These are phyloP conservation scores for Eragrostis tef DNA, from an alignment of 202 grass and related monocot genomes.

Conservation along the genomic window DNA sequence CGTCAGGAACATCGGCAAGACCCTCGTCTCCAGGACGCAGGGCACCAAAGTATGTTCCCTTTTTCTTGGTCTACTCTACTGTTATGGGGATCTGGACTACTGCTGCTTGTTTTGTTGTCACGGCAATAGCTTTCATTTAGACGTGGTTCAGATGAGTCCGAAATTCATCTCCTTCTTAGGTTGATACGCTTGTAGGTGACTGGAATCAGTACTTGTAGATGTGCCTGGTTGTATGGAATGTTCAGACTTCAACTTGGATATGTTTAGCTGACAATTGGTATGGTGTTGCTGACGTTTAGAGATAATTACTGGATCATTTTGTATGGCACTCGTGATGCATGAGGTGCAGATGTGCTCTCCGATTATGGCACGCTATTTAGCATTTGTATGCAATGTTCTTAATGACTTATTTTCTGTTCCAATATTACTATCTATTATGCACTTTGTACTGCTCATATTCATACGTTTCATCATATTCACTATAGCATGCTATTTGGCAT, in stretches of 20 bases:
- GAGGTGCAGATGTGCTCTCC: neutral
- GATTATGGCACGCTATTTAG: neutral
- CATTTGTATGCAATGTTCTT: too few species aligned
- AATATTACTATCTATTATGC: too few species aligned
- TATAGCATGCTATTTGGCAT: too few species aligned
- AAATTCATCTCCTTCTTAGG: neutral
- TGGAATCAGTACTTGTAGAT: neutral
- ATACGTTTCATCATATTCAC: neutral
- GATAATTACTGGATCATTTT: neutral
- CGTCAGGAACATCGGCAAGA: constrained; percentile 65
- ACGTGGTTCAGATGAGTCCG: neutral
- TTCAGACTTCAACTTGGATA: neutral
- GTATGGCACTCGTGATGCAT: neutral
- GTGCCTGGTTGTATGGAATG: neutral
- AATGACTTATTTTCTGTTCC: too few species aligned
- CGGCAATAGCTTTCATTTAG: neutral
- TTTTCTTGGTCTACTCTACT: neutral
- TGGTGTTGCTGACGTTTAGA: neutral
- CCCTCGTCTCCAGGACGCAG: constrained; percentile 82
- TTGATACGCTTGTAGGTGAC: neutral
- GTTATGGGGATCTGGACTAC: neutral
- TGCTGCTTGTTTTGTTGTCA: neutral
- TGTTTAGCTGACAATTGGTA: neutral
- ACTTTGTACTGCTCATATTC: neutral
- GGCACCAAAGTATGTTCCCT: constrained; percentile 61